Evolutionary conservation across 1,284 basidiomycete genomes (phyloP), one percentile per base, ranked within the genome.

Genomic region (Sphagnurus paluster): DNA sequence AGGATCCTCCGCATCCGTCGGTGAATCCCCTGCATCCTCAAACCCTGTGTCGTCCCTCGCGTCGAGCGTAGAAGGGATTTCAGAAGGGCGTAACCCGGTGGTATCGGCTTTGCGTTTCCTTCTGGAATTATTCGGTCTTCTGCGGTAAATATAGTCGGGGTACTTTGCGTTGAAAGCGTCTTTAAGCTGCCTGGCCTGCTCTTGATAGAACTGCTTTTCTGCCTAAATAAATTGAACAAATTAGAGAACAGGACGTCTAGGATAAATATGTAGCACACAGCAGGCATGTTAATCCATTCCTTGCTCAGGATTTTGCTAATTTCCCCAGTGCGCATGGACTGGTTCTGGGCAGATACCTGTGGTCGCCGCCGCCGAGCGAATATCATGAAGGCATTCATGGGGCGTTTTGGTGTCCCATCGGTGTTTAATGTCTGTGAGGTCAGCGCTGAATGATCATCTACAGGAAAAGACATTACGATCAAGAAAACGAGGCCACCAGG

Each of bases 371-470:
- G 76, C n/a, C 88, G 79, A 47, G 89, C 89, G 58, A 90, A 91
- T 50, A 91, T 91, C 88, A 91, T 91, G 69, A 91, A 91, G 19
- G 88, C 89, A 63, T 91, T 91, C 88, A 91, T 91, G 32, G 88
- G 88, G 9, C 88, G 80, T 62, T 89, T 89, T 19, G 89, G 88
- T 33, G 88, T 90, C 25, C 88, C 88, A 59, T 91, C 88, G 1
- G 86, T 73, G 62, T 91, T 91, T 47, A 91, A 73, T 13, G 85
- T 82, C 66, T 91, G 88, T 3, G 78, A 77, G 13, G 81, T 90
- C 58, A 90, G 67, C 1, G 80, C 68, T 44, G 70, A 59, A 55
- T 80, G 75, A 30, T 58, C 56, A 38, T 58, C 55, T 58, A 21
- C 14, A 71, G 56, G 79, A 78, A 32, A 42, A 33, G 19, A 50